Evolutionary conservation across 169 alveolate genomes (phyloP).

Genomic region (Plasmodium vinckei): DNA sequence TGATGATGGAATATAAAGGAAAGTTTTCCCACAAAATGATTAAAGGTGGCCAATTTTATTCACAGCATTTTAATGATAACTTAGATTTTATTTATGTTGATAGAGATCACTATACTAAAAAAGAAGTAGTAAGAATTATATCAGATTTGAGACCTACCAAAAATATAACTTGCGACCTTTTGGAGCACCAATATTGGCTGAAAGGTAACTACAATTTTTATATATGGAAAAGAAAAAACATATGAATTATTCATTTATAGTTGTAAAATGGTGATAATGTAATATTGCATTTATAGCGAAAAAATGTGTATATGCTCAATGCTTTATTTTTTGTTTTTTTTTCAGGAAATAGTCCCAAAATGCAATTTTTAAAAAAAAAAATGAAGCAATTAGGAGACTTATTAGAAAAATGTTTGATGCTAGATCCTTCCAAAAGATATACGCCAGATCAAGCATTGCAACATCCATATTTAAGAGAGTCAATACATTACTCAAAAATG

Average conservation of each 20-base stretch:
- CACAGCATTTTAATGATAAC: constrained; percentile 90
- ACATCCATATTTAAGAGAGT: constrained; percentile 93
- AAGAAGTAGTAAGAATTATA: constrained; percentile 83
- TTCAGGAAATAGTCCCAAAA: constrained; percentile 81
- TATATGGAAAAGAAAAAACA: background rate
- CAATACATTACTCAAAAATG: constrained; percentile 66
- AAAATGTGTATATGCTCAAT: background rate
- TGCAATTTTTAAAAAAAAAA: constrained; percentile 81
- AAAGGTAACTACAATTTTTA: constrained; percentile 64
- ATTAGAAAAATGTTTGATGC: constrained; percentile 93
- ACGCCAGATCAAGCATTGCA: constrained; percentile 96
- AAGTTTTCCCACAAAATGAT: constrained; percentile 93
- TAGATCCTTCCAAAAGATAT: constrained; percentile 96
- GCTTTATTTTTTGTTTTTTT: constrained; percentile 18
- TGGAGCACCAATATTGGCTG: constrained; percentile 86
- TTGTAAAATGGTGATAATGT: too few relatives aligned
- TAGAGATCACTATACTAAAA: constrained; percentile 88
- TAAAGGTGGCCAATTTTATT: constrained; percentile 89
- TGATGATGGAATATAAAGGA: constrained; percentile 96
- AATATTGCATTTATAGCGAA: background rate
- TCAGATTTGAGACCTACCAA: constrained; percentile 88
- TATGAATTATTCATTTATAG: too few relatives aligned
- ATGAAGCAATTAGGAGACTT: constrained; percentile 93
- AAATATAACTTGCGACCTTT: constrained; percentile 83
- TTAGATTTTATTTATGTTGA: constrained; percentile 83